Percentiles rank a stretch among this genome's conserved stretches.
Evolutionary conservation across 106 monocot species (phyloP).

Genomic region (Phalaenopsis aphrodite): DNA sequence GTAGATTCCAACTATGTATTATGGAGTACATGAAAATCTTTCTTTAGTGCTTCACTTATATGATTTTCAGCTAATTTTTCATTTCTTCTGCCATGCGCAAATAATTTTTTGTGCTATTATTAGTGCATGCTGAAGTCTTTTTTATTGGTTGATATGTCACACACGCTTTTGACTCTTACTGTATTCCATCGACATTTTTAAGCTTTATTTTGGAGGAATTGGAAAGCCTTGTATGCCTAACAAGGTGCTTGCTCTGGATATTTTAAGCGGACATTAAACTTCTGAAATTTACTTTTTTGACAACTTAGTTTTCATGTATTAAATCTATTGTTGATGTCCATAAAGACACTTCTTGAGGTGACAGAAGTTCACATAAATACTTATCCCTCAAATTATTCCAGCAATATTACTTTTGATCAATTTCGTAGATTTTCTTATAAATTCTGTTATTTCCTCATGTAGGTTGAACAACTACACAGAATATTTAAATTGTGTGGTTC

Average conservation of each 20-base stretch:
- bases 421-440: not conserved
- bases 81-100: not conserved
- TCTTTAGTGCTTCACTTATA: too few relatives aligned
- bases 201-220: not conserved
- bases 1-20: not conserved
- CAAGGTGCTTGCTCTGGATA: not conserved
- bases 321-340: not conserved
- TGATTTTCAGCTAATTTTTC: too few relatives aligned
- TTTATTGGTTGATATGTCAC: not conserved
- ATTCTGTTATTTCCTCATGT: not conserved
- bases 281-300: not conserved
- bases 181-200: not conserved
- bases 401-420: not conserved
- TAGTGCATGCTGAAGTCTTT: not conserved
- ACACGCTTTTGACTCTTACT: not conserved
- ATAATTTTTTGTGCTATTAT: not conserved
- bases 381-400: not conserved
- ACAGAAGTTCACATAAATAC: not conserved
- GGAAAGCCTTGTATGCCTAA: not conserved
- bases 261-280: not conserved
- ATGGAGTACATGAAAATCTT: not conserved
- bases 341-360: not conserved
- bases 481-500: slow-evolving; percentile 49
- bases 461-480: slow-evolving; percentile 35
- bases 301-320: not conserved